These are phyloP conservation scores for Neurospora sp. DNA, from an alignment of 495 filamentous ascomycete species.

Conservation along the genomic window DNA sequence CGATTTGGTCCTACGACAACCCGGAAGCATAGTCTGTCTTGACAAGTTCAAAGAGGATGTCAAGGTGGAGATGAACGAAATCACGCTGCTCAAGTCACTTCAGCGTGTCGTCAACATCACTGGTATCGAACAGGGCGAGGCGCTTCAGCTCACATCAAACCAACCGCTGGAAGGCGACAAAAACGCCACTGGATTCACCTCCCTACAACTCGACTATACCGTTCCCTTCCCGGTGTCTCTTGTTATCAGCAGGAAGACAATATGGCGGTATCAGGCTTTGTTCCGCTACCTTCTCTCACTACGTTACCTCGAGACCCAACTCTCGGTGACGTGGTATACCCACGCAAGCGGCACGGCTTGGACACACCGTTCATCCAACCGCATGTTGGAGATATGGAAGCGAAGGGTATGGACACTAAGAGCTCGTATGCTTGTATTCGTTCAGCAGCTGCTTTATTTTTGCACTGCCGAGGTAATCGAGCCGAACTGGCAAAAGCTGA, in stretches of 20 bases:
- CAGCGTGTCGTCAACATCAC: conserved; percentile 94
- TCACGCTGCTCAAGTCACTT: conserved; percentile 80
- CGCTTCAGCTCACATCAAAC: conserved; percentile 36
- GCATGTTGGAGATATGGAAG: conserved; percentile 82
- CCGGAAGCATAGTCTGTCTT: conserved; percentile 84
- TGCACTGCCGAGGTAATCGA: conserved; percentile 96
- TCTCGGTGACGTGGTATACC: conserved; percentile 79
- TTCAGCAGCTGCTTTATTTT: conserved; percentile 93
- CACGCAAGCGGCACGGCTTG: conserved; percentile 78
- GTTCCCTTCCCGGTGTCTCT: conserved; percentile 96
- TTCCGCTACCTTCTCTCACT: conserved; percentile 87
- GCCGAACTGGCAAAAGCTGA: conserved; percentile 89
- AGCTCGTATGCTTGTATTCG: conserved; percentile 90
- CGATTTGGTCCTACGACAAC: conserved; percentile 88
- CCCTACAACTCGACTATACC: conserved; percentile 83
- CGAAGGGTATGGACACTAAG: conserved; percentile 82
- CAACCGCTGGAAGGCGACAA: conserved; percentile 65
- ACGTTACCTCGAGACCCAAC: conserved; percentile 75
- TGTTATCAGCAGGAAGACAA: conserved; percentile 90
- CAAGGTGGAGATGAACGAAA: conserved; percentile 92
- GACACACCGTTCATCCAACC: conserved; percentile 66
- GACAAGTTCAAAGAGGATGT: conserved; percentile 98
- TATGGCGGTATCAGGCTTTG: conserved; percentile 89
- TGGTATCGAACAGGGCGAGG: conserved; percentile 82
- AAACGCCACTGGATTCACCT: conserved; percentile 78